These are phyloP conservation scores for Ophiostoma quercus DNA, from an alignment of 2,329 filamentous ascomycete species.

Conservation along the genomic window DNA sequence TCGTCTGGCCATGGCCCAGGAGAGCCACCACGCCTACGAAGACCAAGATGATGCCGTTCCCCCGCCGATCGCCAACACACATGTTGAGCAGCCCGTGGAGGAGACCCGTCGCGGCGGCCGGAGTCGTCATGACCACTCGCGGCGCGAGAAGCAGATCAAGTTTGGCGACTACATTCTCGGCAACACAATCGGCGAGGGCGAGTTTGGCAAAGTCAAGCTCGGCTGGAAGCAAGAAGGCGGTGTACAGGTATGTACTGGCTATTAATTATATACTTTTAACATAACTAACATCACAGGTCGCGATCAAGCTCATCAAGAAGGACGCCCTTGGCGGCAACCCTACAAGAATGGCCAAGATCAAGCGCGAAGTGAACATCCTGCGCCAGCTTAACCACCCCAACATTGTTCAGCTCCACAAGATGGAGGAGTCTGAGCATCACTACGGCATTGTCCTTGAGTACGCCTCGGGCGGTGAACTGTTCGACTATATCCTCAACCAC, in stretches of 20 bases:
- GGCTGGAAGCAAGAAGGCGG: conserved; percentile 96
- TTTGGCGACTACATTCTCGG: conserved; percentile 96
- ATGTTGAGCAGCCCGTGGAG: conserved; percentile 30
- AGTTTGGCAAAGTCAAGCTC: conserved; percentile 98
- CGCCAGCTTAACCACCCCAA: conserved; percentile 83
- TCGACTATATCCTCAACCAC: conserved; percentile 97
- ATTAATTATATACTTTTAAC: no score
- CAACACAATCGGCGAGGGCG: conserved; percentile 92
- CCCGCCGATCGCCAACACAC: conserved; percentile 41
- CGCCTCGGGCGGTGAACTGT: conserved; percentile 92
- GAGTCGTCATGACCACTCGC: conserved; percentile 57
- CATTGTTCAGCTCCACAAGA: conserved; percentile 93
- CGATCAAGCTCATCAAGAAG: conserved; percentile 94
- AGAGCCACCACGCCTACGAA: conserved; percentile 36
- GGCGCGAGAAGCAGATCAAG: conserved; percentile 68
- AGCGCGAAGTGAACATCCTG: conserved; percentile 93
- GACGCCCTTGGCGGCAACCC: conserved; percentile 86
- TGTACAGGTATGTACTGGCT: conserved; percentile 55
- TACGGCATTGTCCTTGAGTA: conserved; percentile 99
- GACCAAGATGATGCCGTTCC: conserved; percentile 45
- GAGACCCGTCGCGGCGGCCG: conserved; percentile 48
- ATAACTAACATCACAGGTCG: conserved; percentile 55
- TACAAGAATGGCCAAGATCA: conserved; percentile 87
- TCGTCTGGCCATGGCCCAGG: conserved; percentile 58
- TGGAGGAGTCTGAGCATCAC: conserved; percentile 95